Percentiles rank a stretch among this genome's conserved stretches.
phyloP scores from a whole-genome alignment of 345 rosid genomes.

The Carallia pectinifolia region DNA sequence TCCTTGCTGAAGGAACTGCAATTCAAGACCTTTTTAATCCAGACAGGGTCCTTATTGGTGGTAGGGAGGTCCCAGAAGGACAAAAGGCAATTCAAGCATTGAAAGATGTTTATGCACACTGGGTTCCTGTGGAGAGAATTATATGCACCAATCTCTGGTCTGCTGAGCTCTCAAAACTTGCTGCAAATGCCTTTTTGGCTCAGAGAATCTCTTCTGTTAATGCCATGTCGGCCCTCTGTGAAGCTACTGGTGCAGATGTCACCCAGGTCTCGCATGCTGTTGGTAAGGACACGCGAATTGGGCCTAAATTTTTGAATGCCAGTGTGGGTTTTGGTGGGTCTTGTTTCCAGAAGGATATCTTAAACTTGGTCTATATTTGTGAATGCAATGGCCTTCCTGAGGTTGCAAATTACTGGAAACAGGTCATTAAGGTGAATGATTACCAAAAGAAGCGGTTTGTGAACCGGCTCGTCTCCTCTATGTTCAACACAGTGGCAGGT shows the following conservation, averaged over 20 bases:
- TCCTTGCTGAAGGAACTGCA: slow-evolving; percentile 10
- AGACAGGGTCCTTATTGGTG: slow-evolving; percentile 4
- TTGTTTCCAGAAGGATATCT: slow-evolving; percentile 14
- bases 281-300: slow-evolving; percentile 1
- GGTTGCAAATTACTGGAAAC: slow-evolving; percentile 16
- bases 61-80: slow-evolving; percentile 1
- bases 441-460: slow-evolving; percentile 13
- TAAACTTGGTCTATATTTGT: slow-evolving; percentile 12
- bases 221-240: slow-evolving; percentile 18
- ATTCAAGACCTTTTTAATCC: slow-evolving; percentile 7
- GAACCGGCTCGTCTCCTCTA: slow-evolving; percentile 11
- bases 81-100: slow-evolving; percentile 2
- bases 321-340: slow-evolving; percentile 13
- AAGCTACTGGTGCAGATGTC: slow-evolving; percentile 11
- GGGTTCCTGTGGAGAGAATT: slow-evolving; percentile 4
- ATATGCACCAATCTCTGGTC: slow-evolving; percentile 3
- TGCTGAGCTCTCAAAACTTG: slow-evolving; percentile 11
- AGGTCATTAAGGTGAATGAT: slow-evolving; percentile 14
- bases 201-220: slow-evolving; percentile 15
- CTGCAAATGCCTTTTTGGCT: slow-evolving; percentile 8
- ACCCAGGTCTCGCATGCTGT: slow-evolving; percentile 9
- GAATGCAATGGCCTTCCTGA: slow-evolving; percentile 16
- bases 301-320: slow-evolving; percentile 7
- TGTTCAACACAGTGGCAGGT: slow-evolving; percentile 12
- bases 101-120: slow-evolving; percentile 6